Evolutionary conservation across 495 filamentous ascomycete genomes (phyloP).

Genomic region (Massariosphaeria phaeospora): DNA sequence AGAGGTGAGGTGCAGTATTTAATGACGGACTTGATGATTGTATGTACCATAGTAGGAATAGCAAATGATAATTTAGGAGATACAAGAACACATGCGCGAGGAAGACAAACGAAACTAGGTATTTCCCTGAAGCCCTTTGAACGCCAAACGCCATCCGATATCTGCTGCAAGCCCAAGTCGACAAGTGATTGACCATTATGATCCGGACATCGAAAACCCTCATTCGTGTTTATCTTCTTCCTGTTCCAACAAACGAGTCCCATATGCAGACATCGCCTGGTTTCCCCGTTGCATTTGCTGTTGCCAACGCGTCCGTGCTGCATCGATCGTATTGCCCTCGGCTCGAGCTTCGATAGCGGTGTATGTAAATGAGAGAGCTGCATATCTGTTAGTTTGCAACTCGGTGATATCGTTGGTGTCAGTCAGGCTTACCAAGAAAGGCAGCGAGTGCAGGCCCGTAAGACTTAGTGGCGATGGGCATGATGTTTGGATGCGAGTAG

Average conservation of each 20-base stretch:
- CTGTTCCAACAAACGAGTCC: background rate
- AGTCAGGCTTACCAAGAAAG: conserved; percentile 19
- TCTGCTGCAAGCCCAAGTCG: too few species aligned
- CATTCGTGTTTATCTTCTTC: too few species aligned
- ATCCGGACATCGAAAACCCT: too few species aligned
- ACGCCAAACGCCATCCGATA: too few species aligned
- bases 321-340: conserved; percentile 20
- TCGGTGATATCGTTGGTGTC: background rate
- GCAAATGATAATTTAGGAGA: too few species aligned
- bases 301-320: conserved; percentile 17
- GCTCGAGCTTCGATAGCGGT: conserved; percentile 15
- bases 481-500: conserved; percentile 1
- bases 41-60: too few species aligned
- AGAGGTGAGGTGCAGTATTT: too few species aligned
- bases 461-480: conserved; percentile 20
- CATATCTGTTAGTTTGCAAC: background rate
- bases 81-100: too few species aligned
- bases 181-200: too few species aligned
- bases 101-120: too few species aligned
- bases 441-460: conserved; percentile 16
- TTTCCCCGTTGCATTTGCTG: conserved; percentile 17
- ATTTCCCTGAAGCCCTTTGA: too few species aligned
- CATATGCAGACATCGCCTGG: conserved; percentile 14
- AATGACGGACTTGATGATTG: too few species aligned
- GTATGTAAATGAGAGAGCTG: conserved; percentile 21